Percentiles rank a stretch among this genome's conserved stretches.
phyloP scores from a whole-genome alignment of 495 filamentous ascomycete species.

The Hypoxylon rickii region DNA sequence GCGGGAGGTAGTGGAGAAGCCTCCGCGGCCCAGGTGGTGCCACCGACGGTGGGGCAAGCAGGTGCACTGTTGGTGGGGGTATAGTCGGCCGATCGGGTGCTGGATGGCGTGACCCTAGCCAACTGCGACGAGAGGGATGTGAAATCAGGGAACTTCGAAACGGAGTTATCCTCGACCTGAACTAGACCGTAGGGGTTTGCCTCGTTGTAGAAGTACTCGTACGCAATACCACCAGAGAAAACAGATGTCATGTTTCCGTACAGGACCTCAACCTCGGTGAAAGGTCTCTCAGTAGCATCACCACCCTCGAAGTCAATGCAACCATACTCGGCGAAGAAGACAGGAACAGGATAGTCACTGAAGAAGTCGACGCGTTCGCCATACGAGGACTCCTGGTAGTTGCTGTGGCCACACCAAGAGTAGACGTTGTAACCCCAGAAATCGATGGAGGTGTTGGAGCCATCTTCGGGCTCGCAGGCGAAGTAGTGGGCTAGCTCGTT shows the following conservation, averaged over 20 bases:
- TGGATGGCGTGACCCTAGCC: constrained; percentile 65
- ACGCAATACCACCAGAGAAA: constrained; percentile 93
- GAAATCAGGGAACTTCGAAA: constrained; percentile 72
- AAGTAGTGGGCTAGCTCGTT: constrained; percentile 83
- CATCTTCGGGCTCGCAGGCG: constrained; percentile 71
- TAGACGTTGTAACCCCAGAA: constrained; percentile 99
- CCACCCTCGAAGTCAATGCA: constrained; percentile 64
- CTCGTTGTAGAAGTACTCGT: constrained; percentile 91
- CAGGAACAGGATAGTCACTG: constrained; percentile 81
- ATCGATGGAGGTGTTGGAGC: constrained; percentile 68
- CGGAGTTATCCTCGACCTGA: constrained; percentile 58
- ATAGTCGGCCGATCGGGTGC: constrained; percentile 70
- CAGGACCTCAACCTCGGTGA: constrained; percentile 81
- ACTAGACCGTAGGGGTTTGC: constrained; percentile 87
- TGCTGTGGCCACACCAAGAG: constrained; percentile 90
- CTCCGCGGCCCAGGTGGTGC: constrained; percentile 68
- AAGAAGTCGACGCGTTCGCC: constrained; percentile 82
- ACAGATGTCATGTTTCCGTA: constrained; percentile 76
- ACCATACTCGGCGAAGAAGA: constrained; percentile 98
- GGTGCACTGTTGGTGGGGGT: constrained; percentile 73
- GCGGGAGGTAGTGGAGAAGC: constrained; percentile 77
- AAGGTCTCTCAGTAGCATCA: constrained; percentile 69
- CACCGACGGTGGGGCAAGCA: constrained; percentile 68
- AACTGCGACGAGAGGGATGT: constrained; percentile 72
- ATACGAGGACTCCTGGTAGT: constrained; percentile 73